Conservation (phyloP, 1,284 basidiomycete genomes). For the Cystobasidium sp. region DNA sequence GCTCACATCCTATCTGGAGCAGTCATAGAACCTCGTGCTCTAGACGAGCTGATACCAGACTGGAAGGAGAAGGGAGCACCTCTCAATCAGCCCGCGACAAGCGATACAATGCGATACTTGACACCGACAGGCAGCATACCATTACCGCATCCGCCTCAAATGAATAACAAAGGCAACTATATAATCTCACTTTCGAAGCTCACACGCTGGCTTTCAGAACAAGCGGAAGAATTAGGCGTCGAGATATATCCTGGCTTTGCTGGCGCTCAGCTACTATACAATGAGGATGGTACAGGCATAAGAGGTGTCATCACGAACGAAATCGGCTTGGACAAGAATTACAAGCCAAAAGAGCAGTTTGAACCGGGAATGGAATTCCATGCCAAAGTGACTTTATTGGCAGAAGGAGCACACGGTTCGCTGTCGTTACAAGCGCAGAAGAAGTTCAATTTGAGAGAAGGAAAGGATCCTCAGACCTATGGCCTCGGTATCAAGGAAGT, state of each 20-base stretch:
- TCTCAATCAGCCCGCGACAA: constrained; percentile 77
- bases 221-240: constrained; percentile 86
- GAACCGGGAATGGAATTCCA: constrained; percentile 98
- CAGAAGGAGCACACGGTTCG: constrained; percentile 93
- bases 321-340: constrained; percentile 82
- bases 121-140: constrained; percentile 75
- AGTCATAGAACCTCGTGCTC: constrained; percentile 88
- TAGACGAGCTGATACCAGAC: constrained; percentile 88
- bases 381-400: constrained; percentile 90
- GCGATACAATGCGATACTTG: constrained; percentile 85
- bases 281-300: constrained; percentile 70
- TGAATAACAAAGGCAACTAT: constrained; percentile 94
- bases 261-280: constrained; percentile 78
- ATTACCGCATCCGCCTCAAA: constrained; percentile 95
- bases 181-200: constrained; percentile 87
- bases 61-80: constrained; percentile 70
- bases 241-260: constrained; percentile 98
- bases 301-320: constrained; percentile 91
- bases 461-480: constrained; percentile 89
- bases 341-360: constrained; percentile 81
- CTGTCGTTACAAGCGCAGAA: constrained; percentile 81
- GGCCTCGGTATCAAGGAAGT: constrained; percentile 97
- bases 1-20: constrained; percentile 96
- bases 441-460: constrained; percentile 77
- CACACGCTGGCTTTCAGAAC: constrained; percentile 83